phyloP scores from a whole-genome alignment of 1,139 yeast species.

The Zygoascus meyerae region DNA sequence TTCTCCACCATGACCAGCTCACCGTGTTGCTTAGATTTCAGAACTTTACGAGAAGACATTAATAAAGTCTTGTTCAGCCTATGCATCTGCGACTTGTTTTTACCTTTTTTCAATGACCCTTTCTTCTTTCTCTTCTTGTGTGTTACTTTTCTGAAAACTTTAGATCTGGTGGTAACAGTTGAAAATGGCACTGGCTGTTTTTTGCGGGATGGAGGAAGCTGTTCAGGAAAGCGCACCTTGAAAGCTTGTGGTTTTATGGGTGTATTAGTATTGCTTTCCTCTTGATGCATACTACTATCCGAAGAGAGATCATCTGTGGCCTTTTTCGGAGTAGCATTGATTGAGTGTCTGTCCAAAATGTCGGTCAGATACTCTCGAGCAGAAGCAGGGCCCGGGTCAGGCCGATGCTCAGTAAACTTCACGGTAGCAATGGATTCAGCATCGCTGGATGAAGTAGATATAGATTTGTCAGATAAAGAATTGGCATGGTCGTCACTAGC shows the following conservation, averaged over 20 bases:
- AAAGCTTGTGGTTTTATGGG: not conserved
- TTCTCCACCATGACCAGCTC: slow-evolving; percentile 60
- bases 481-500: not conserved
- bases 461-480: not conserved
- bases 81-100: not conserved
- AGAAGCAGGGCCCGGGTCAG: not conserved
- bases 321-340: not conserved
- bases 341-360: slow-evolving; percentile 13
- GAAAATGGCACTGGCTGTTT: not conserved
- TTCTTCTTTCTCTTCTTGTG: slow-evolving; percentile 1
- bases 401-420: slow-evolving; percentile 4
- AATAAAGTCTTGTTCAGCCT: slow-evolving; percentile 5
- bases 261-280: too few relatives aligned
- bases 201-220: not conserved
- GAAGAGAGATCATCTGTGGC: not conserved
- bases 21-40: slow-evolving; percentile 39
- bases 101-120: not conserved
- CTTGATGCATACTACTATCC: too few relatives aligned
- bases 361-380: slow-evolving; percentile 15
- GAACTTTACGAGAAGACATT: slow-evolving; percentile 16
- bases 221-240: not conserved
- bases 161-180: not conserved
- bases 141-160: not conserved
- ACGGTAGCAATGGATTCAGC: slow-evolving; percentile 7
- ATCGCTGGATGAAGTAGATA: slow-evolving; percentile 1